These are phyloP conservation scores for Eruca vesicaria DNA, from an alignment of 441 rosid species.

Conservation along the genomic window DNA sequence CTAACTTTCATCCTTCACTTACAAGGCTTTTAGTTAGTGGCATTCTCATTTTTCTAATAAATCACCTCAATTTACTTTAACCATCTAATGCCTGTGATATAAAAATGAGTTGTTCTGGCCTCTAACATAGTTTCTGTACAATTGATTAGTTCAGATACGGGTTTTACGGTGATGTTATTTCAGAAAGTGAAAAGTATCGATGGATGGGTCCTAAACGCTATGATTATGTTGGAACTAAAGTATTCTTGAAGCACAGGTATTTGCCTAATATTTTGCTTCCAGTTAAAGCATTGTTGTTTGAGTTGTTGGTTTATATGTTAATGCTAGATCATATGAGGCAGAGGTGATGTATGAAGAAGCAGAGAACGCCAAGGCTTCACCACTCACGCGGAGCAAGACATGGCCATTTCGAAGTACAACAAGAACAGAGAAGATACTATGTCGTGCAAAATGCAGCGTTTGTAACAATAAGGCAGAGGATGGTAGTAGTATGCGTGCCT, in stretches of 20 bases:
- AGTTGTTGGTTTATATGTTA: too few species aligned
- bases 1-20: not conserved
- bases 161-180: conserved; percentile 92
- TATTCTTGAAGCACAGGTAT: conserved; percentile 82
- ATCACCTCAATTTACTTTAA: not conserved
- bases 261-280: too few species aligned
- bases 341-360: conserved; percentile 72
- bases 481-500: conserved; percentile 8
- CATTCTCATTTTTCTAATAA: not conserved
- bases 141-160: conserved; percentile 59
- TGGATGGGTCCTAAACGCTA: conserved; percentile 99
- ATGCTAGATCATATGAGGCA: conserved; percentile 76
- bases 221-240: conserved; percentile 95
- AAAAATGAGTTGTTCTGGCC: not conserved
- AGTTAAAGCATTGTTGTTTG: too few species aligned
- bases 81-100: not conserved
- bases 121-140: conserved; percentile 29
- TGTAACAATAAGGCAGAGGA: conserved; percentile 48
- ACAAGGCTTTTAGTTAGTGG: not conserved
- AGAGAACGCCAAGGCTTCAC: conserved; percentile 38
- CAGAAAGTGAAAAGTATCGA: conserved; percentile 90
- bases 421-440: conserved; percentile 58
- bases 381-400: conserved; percentile 37
- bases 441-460: conserved; percentile 67
- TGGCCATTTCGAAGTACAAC: conserved; percentile 37